phyloP scores from a whole-genome alignment of 768 basidiomycete genomes.

The Kwoniella bestiolae region DNA sequence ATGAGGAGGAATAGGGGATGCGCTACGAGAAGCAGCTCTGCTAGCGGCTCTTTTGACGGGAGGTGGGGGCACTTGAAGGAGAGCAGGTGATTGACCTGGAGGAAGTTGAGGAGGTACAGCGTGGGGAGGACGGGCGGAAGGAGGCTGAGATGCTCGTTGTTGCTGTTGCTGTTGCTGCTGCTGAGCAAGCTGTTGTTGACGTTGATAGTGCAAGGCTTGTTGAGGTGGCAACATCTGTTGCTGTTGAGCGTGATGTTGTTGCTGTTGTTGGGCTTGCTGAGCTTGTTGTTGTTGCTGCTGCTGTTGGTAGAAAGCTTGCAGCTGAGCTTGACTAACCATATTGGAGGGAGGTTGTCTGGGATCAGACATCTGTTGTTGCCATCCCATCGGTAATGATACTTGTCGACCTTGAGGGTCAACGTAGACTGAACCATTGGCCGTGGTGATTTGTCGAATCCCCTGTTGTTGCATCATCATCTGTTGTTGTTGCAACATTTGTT shows the following conservation, averaged over 20 bases:
- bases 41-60: constrained; percentile 20
- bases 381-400: constrained; percentile 12
- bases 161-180: constrained; percentile 6
- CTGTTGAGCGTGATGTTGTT: constrained; percentile 11
- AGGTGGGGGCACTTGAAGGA: constrained; percentile 26
- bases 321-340: constrained; percentile 22
- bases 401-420: constrained; percentile 23
- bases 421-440: constrained; percentile 12
- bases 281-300: constrained; percentile 17
- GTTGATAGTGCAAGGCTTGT: constrained; percentile 13
- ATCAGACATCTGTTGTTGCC: constrained; percentile 22
- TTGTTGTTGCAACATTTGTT: constrained; percentile 15
- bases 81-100: constrained; percentile 20
- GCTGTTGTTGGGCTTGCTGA: constrained; percentile 3
- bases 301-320: constrained; percentile 21
- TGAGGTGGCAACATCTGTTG: constrained; percentile 23
- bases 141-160: constrained; percentile 16
- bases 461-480: constrained; percentile 19
- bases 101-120: constrained; percentile 13
- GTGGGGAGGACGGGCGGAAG: constrained; percentile 18
- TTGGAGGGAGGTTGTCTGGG: constrained; percentile 21
- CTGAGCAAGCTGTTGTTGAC: constrained; percentile 5
- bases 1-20: constrained; percentile 21
- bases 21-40: constrained; percentile 18
- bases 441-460: constrained; percentile 16